Conservation (phyloP, 2,329 filamentous ascomycete genomes). For the Sporothrix luriei region DNA sequence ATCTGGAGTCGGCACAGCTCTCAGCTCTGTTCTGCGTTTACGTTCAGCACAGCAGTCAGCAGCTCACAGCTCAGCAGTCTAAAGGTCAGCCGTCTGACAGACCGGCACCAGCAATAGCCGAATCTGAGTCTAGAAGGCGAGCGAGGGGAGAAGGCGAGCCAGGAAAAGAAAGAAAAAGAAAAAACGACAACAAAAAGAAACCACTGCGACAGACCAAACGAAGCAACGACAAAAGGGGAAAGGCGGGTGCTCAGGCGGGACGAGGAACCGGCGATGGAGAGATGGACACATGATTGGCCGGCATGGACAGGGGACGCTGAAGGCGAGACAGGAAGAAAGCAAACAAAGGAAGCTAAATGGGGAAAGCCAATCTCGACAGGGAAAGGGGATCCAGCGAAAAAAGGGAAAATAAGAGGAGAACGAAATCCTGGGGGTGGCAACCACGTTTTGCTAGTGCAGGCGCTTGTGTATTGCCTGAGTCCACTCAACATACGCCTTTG, state of each 20-base stretch:
- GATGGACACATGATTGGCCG: constrained; percentile 12
- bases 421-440: background rate
- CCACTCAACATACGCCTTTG: no score
- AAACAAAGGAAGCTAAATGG: background rate
- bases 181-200: no score
- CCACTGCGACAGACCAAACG: no score
- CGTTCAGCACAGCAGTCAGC: no score
- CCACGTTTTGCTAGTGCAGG: background rate
- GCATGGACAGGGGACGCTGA: background rate
- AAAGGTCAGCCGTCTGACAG: no score
- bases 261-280: constrained; percentile 21
- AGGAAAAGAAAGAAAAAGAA: background rate
- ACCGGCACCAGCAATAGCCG: background rate
- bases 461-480: no score
- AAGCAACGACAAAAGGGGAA: background rate
- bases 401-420: background rate
- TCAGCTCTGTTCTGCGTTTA: no score
- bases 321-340: background rate
- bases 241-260: constrained; percentile 14
- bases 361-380: no score
- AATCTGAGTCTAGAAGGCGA: background rate
- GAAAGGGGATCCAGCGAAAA: no score
- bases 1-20: background rate
- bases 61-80: no score
- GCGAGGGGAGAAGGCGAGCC: background rate